Conservation (phyloP, 1,284 basidiomycete species). For the Trichosporon sp. region DNA sequence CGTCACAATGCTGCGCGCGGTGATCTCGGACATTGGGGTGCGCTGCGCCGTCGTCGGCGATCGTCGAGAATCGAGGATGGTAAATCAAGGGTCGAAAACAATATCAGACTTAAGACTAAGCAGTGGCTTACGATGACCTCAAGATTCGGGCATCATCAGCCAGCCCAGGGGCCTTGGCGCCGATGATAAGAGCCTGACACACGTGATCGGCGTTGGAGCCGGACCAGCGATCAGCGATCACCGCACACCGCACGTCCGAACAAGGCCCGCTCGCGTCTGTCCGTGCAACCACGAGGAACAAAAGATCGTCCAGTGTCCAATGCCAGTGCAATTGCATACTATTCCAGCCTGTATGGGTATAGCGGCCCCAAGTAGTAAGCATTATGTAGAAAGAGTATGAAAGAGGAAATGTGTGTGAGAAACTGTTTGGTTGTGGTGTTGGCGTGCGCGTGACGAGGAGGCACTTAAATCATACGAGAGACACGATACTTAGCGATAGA, state of each 20-base stretch:
- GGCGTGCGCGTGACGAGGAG: not conserved
- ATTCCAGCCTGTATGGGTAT: conserved; percentile 5
- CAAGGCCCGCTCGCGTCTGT: not conserved
- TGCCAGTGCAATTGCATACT: conserved; percentile 4
- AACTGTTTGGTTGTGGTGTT: not conserved
- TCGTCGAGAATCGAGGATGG: not conserved
- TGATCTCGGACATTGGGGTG: conserved; percentile 23
- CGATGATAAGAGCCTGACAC: not conserved
- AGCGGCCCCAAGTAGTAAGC: conserved; percentile 3
- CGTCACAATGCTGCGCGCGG: conserved; percentile 57
- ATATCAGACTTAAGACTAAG: not conserved
- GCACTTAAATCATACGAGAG: conserved; percentile 5
- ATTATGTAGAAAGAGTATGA: conserved; percentile 5
- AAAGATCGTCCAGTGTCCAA: not conserved
- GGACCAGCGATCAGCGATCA: not conserved
- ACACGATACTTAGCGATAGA: conserved; percentile 7
- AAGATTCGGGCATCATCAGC: too few species aligned
- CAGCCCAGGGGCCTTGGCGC: too few species aligned
- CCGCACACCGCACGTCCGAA: not conserved
- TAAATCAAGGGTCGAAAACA: not conserved
- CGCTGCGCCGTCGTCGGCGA: not conserved
- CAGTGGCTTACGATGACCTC: not conserved
- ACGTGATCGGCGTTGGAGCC: not conserved
- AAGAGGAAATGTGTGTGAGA: not conserved
- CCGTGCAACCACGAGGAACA: conserved; percentile 2